Base-by-base conservation (phyloP, 2,329 filamentous ascomycete genomes). In the Pseudocercospora crystallina region DNA sequence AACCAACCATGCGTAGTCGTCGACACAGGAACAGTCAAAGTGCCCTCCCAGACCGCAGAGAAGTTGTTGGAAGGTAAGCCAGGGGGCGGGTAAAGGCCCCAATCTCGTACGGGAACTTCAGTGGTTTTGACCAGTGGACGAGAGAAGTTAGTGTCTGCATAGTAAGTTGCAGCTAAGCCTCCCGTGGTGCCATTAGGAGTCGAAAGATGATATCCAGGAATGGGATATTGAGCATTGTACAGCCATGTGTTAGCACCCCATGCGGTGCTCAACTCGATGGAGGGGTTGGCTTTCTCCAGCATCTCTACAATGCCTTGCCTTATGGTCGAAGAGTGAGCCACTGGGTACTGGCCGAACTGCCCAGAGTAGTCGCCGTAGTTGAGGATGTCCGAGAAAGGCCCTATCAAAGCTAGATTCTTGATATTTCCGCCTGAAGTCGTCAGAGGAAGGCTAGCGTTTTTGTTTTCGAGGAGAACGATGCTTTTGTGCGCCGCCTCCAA, bases 351-450 rank as follows among this genome's bases (percentile, higher is more conserved):
- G 2, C 54, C 54, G 30, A 57, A 57, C 31, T 54, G 54, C 13
- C 54, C 54, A 38, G 51, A 43, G 30, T 57, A 57, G 43, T 57
- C 54, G n/a, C 51, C 54, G 13, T 47, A 57, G 35, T 57, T 54
- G 29, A 54, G 38, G 2, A 14, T 37, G 42, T 54, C 54, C 13
- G 43, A n/a, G 33, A 49, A 57, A 4, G 51, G 54, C 17, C 54
- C 54, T 26, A 57, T 47, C n/a, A 57, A 32, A 9, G 51, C 54
- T 5, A 57, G 39, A 13, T 47, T 49, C 17, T 51, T 49, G 13
- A 15, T 7, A 13, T 20, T 13, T 3, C 4, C 17, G 20, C 29
- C 17, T 17, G 31, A 32, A 10, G 38, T 3, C 10, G 46, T 14
- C 12, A 57, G 31, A 11, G 54, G 54, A 8, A 57, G 39, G 2